Percentiles rank a stretch among this genome's conserved stretches.
phyloP scores from a whole-genome alignment of 1,139 yeast genomes.

The Casaregolazyma lundiana region DNA sequence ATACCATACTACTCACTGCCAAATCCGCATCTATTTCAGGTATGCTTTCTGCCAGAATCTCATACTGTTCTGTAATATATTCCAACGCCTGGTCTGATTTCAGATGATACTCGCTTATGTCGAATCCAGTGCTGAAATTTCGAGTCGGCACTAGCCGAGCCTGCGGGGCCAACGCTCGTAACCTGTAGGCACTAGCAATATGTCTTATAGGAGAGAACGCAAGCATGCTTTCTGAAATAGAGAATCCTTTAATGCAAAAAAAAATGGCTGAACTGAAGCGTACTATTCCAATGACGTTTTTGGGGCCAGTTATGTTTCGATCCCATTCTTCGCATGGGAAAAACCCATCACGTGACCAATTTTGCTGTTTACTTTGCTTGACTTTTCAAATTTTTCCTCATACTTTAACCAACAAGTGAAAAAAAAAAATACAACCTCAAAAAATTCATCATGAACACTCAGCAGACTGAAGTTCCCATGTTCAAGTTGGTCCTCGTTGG shows the following conservation, averaged over 20 bases:
- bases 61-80: constrained; percentile 56
- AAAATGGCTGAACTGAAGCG: no score
- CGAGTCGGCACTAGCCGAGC: neutral
- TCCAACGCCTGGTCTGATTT: constrained; percentile 64
- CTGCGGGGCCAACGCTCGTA: neutral
- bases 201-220: neutral
- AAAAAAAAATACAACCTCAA: constrained; percentile 43
- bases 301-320: no score
- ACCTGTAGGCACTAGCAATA: neutral
- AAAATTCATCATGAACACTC: constrained; percentile 43
- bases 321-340: no score
- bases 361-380: constrained; percentile 19
- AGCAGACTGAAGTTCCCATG: constrained; percentile 75
- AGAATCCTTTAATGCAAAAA: no score
- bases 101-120: constrained; percentile 51
- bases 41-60: constrained; percentile 52
- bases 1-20: constrained; percentile 34
- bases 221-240: no score
- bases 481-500: constrained; percentile 97
- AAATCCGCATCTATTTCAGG: constrained; percentile 74
- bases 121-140: constrained; percentile 3
- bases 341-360: no score
- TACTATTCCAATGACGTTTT: no score
- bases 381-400: constrained; percentile 10
- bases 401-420: constrained; percentile 1